Evolutionary conservation across 108 stramenopile species (phyloP).

Genomic region (Skeletonema menzelii): DNA sequence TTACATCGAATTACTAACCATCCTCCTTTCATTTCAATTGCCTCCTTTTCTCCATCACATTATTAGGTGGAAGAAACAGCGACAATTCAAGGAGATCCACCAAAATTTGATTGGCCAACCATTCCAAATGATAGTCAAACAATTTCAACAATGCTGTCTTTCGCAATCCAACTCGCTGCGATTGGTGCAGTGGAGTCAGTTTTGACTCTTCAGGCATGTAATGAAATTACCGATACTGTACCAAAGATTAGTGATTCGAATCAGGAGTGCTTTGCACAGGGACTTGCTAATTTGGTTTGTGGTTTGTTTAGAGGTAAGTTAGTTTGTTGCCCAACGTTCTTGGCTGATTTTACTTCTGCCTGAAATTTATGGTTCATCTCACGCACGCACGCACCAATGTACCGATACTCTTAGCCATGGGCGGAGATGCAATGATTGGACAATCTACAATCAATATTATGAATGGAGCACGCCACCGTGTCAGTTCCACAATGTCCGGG

Average conservation of each 20-base stretch:
- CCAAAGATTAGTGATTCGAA: conserved; percentile 50
- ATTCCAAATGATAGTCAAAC: conserved; percentile 39
- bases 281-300: conserved; percentile 52
- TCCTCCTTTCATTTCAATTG: too few species aligned
- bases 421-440: conserved; percentile 68
- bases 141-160: conserved; percentile 34
- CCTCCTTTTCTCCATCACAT: not conserved
- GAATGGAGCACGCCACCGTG: conserved; percentile 57
- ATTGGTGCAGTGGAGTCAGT: conserved; percentile 63
- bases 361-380: not conserved
- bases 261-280: conserved; percentile 62
- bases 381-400: not conserved
- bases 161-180: conserved; percentile 46
- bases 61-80: conserved; percentile 38
- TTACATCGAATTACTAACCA: too few species aligned
- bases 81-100: conserved; percentile 38
- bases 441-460: conserved; percentile 67
- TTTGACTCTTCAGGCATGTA: conserved; percentile 53
- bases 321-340: not conserved
- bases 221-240: conserved; percentile 62
- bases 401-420: conserved; percentile 37
- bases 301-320: conserved; percentile 37
- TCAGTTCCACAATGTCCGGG: conserved; percentile 52
- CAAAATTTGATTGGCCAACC: conserved; percentile 46
- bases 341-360: not conserved